These are phyloP conservation scores for Mortierella sp. DNA, from an alignment of 371 early-diverging fungal species.

Conservation along the genomic window DNA sequence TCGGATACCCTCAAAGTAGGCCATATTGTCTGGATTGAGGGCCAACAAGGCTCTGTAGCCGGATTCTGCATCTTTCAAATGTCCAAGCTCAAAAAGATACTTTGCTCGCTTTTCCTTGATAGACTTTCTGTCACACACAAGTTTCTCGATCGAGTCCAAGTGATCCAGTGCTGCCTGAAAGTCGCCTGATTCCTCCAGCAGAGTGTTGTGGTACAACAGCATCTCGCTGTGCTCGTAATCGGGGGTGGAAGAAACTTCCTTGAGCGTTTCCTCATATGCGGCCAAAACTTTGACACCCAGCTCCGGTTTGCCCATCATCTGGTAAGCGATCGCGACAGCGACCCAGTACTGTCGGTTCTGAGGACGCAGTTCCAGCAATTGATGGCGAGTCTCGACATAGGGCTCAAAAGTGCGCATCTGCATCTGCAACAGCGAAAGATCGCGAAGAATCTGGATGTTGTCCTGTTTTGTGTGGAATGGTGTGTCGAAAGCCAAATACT, in stretches of 20 bases:
- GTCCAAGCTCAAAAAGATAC: slow-evolving; percentile 72
- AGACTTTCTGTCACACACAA: slow-evolving; percentile 77
- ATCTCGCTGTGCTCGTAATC: slow-evolving; percentile 85
- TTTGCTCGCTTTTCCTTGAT: slow-evolving; percentile 83
- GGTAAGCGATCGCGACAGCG: slow-evolving; percentile 88
- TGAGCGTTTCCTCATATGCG: slow-evolving; percentile 77
- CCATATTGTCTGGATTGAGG: slow-evolving; percentile 84
- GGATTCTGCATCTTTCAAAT: slow-evolving; percentile 77
- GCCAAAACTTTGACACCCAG: slow-evolving; percentile 77
- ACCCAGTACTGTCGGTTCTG: slow-evolving; percentile 84
- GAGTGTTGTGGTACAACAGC: slow-evolving; percentile 77
- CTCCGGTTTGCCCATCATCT: slow-evolving; percentile 81
- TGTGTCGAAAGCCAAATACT: too few relatives aligned
- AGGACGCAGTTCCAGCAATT: slow-evolving; percentile 78
- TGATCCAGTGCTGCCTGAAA: slow-evolving; percentile 79
- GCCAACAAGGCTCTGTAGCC: slow-evolving; percentile 79
- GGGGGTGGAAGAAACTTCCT: slow-evolving; percentile 61
- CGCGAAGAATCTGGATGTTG: slow-evolving; percentile 91
- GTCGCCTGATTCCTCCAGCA: slow-evolving; percentile 87
- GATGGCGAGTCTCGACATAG: slow-evolving; percentile 77
- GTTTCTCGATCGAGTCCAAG: slow-evolving; percentile 73
- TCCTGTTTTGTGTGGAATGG: slow-evolving; percentile 60
- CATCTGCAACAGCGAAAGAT: slow-evolving; percentile 87
- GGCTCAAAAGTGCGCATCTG: slow-evolving; percentile 91
- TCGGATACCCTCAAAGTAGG: slow-evolving; percentile 77